Conservation (phyloP, 192 early-diverging fungal species). For the Coemansia sp. region DNA sequence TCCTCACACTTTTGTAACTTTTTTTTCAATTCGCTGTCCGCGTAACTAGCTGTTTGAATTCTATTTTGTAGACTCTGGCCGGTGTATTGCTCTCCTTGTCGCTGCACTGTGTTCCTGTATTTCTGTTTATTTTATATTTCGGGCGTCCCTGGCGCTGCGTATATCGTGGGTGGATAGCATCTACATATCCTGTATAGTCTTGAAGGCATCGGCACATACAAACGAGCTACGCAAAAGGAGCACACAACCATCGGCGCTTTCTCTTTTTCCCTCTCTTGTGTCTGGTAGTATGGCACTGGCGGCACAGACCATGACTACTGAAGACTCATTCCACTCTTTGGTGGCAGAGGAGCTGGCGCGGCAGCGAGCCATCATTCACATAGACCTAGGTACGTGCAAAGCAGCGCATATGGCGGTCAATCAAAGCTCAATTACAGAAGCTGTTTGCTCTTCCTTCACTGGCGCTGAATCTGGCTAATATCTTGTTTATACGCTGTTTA, state of each 20-base stretch:
- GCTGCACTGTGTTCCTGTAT: not conserved
- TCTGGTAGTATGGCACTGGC: not conserved
- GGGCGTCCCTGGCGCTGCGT: not conserved
- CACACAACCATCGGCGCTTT: not conserved
- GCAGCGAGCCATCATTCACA: conserved; percentile 58
- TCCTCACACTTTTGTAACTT: conserved; percentile 11
- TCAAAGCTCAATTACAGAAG: too few relatives aligned
- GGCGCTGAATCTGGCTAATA: too few relatives aligned
- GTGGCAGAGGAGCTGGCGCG: conserved; percentile 43
- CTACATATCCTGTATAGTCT: too few relatives aligned
- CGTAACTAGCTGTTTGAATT: not conserved
- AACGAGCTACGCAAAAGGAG: too few relatives aligned
- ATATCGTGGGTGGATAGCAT: too few relatives aligned
- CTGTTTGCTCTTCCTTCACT: too few relatives aligned
- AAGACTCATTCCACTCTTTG: conserved; percentile 14
- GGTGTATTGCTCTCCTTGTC: not conserved
- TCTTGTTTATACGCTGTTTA: not conserved
- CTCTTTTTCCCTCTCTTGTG: not conserved
- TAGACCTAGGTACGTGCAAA: conserved; percentile 56
- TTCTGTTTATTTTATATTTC: not conserved
- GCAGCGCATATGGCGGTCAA: not conserved
- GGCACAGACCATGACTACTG: conserved; percentile 4
- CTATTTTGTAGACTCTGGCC: not conserved
- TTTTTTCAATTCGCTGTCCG: not conserved
- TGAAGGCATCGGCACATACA: too few relatives aligned